Conservation (phyloP, 306 rosid genomes). For the Dryas alaskensis region DNA sequence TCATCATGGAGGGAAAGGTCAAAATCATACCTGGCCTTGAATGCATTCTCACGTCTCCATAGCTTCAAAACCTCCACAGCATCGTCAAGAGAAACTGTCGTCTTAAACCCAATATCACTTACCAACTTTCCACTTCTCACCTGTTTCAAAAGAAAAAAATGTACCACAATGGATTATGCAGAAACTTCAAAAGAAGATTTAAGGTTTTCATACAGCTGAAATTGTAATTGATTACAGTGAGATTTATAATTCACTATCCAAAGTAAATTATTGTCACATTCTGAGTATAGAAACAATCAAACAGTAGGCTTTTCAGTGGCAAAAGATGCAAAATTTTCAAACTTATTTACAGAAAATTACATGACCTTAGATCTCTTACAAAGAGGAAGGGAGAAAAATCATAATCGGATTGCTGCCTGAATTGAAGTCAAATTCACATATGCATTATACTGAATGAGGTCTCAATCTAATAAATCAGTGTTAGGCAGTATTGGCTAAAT, state of each 20-base stretch:
- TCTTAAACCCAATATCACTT: slow-evolving; percentile 73
- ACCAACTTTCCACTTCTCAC: slow-evolving; percentile 63
- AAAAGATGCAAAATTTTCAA: no score
- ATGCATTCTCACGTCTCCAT: slow-evolving; percentile 57
- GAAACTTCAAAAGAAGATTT: background rate
- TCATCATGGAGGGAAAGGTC: background rate
- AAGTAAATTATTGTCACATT: background rate
- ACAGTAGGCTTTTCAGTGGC: no score
- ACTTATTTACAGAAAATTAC: no score
- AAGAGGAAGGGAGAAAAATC: background rate
- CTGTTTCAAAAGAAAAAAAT: slow-evolving; percentile 45
- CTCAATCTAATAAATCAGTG: background rate
- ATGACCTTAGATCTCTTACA: background rate
- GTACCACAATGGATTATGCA: background rate
- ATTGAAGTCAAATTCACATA: background rate
- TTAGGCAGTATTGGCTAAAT: background rate
- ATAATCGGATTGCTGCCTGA: background rate
- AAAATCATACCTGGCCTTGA: slow-evolving; percentile 64
- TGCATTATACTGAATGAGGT: background rate
- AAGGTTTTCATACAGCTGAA: background rate
- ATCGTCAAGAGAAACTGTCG: slow-evolving; percentile 64
- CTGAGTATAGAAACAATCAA: no score
- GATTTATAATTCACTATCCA: background rate
- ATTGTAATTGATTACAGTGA: background rate
- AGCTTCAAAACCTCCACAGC: slow-evolving; percentile 50